phyloP scores from a whole-genome alignment of 805 yeast genomes.

The Candida vartiovaarae region DNA sequence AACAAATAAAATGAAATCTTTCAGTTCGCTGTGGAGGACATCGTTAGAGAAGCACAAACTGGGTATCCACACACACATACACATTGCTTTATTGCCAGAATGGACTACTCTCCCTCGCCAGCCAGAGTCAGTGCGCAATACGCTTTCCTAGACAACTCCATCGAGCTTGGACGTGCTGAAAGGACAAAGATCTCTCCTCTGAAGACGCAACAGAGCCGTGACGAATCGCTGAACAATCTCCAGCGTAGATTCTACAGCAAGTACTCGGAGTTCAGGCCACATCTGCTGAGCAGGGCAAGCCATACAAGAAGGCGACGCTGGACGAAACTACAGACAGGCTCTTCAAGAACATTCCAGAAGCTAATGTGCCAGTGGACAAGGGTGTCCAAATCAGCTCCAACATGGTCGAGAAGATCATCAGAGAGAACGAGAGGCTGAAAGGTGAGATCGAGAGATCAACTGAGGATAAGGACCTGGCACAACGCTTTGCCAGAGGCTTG shows the following conservation, averaged over 20 bases:
- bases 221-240: slow-evolving; percentile 8
- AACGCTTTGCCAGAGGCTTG: slow-evolving; percentile 26
- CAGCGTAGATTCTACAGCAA: slow-evolving; percentile 17
- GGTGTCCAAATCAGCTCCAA: slow-evolving; percentile 29
- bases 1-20: too few relatives aligned
- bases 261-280: slow-evolving; percentile 18
- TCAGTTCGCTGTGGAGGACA: too few relatives aligned
- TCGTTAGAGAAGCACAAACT: too few relatives aligned
- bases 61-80: too few relatives aligned
- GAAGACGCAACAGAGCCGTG: slow-evolving; percentile 6
- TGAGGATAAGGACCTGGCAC: slow-evolving; percentile 25
- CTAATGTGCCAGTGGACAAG: slow-evolving; percentile 20
- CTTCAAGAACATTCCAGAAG: slow-evolving; percentile 12
- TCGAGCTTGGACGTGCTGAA: slow-evolving; percentile 18
- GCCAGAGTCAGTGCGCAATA: slow-evolving; percentile 16
- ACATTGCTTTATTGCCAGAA: slow-evolving; percentile 1
- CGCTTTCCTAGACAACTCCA: slow-evolving; percentile 18
- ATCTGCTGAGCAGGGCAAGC: neutral
- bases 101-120: slow-evolving; percentile 25
- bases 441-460: slow-evolving; percentile 26
- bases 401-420: slow-evolving; percentile 31
- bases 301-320: slow-evolving; percentile 3
- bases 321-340: slow-evolving; percentile 18
- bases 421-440: slow-evolving; percentile 30
- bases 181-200: slow-evolving; percentile 11